Percentiles rank a stretch among this genome's conserved stretches.
Evolutionary conservation across 495 filamentous ascomycete species (phyloP).

Genomic region (Copromyces sp.): DNA sequence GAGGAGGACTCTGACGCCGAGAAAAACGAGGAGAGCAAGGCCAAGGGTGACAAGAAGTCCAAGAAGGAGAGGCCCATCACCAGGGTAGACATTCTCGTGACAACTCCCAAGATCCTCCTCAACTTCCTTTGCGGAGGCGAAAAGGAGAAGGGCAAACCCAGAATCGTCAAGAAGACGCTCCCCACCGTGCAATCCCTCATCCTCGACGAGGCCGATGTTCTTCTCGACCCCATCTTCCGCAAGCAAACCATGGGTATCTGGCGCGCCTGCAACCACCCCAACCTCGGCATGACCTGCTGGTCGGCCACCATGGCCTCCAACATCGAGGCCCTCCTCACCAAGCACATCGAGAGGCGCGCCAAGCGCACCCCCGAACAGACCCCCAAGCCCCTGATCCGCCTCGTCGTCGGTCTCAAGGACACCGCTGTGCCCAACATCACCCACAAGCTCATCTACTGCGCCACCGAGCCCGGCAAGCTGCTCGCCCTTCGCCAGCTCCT

Average conservation of each 20-base stretch:
- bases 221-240: conserved; percentile 82
- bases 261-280: conserved; percentile 57
- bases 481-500: conserved; percentile 85
- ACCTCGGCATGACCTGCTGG: conserved; percentile 71
- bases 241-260: conserved; percentile 85
- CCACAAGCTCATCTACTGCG: conserved; percentile 83
- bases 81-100: conserved; percentile 78
- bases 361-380: conserved; percentile 30
- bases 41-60: background rate
- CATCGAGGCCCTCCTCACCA: conserved; percentile 63
- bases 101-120: conserved; percentile 70
- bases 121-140: conserved; percentile 53
- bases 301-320: conserved; percentile 95
- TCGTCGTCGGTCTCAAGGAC: conserved; percentile 92
- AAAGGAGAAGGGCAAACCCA: conserved; percentile 14
- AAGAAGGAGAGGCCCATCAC: conserved; percentile 34
- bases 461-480: conserved; percentile 87
- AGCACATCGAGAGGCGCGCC: conserved; percentile 45
- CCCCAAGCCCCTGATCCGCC: conserved; percentile 54
- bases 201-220: conserved; percentile 89
- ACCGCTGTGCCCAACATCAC: conserved; percentile 84
- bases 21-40: conserved; percentile 19
- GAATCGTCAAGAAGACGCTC: conserved; percentile 35
- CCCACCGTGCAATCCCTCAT: conserved; percentile 61
- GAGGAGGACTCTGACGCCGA: conserved; percentile 25